Base-by-base conservation (phyloP, 495 filamentous ascomycete species). In the Hyaloscypha hepaticicola region DNA sequence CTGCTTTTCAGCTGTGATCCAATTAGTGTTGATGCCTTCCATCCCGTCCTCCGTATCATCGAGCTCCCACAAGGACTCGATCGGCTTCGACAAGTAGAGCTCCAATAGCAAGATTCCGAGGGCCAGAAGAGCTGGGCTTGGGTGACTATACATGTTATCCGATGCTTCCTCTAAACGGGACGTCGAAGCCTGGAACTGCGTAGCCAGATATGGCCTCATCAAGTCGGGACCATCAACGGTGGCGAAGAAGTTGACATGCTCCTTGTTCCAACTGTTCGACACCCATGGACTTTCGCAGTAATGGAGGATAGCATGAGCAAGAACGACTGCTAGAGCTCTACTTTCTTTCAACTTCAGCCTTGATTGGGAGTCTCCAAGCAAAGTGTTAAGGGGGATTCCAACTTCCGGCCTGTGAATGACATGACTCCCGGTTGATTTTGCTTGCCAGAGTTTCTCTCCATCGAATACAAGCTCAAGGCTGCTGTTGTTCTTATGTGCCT, bases 261-360 rank as follows among this genome's bases (percentile, higher is more conserved):
- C 31, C 31, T 33, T 33, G 31, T 33, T 33, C 31, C 31, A 33
- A 11, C 11, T 33, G 31, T 33, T 33, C 31, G 31, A 33, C 31
- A 33, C 4, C 31, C 31, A 33, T 5, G 31, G 31, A 33, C 31
- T 33, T 33, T 33, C 31, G 31, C 31, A 33, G 31, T 33, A 33
- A 33, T 33, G 31, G 31, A 33, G 31, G 31, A 33, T 33, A 33
- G 31, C 31, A 11, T 33, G 31, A 11, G 31, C 31, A 33, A 33
- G 31, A 33, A 33, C 31, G 5, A 33, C 31, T 22, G 52, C 52
- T 19, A 56, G 26, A 56, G 26, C 22, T 22, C 52, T 56, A 24
- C 52, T 56, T 56, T 56, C 52, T 29, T 56, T 56, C 26, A 56
- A 56, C 7, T 56, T 56, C 52, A 56, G 26, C 19, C 26, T 56